Evolutionary conservation across 1,139 yeast genomes (phyloP), one percentile per base, ranked within the genome.

Genomic region (Lodderomyces metapsilosis): DNA sequence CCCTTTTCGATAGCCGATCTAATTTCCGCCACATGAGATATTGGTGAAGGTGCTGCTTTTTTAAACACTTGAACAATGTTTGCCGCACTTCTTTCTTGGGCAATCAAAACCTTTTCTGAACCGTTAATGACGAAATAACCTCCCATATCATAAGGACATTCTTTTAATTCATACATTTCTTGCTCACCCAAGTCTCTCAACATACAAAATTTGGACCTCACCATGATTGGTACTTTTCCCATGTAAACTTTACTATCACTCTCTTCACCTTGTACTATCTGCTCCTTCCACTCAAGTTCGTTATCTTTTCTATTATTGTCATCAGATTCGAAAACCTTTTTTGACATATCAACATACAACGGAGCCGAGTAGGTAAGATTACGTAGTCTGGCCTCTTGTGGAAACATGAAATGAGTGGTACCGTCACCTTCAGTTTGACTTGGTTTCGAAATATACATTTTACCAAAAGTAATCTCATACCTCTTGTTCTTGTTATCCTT

Each of bases 341-440:
- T 92, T 54, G 88, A 82, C 88, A 94, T 92, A 59, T 92, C 98
- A 35, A 94, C 97, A 58, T 92, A 92, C 42, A 94, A 75, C 22
- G 98, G 97, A 25, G 97, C 88, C 4, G 97, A 88, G 62, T 94
- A 94, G 0, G 99, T 94, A 66, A 94, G 76, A 61, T 92, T 92
- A 68, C 99, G 82, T 51, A 92, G 76, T 56, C 99, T 79, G 7
- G 98, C 98, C 64, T 94, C 99, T 66, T 94, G 98, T 9, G 99
- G 98, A 62, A 88, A 88, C 85, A 94, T 83, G 13, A 96, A 95
- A 57, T 89, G 94, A n/a, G 98, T 91, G 24, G 96, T 89, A 71
- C 99, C 99, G 68, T 94, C 99, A 24, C 98, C 96, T 71, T 94
- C 99, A 16, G 98, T 94, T 80, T 92, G 96, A 39, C 96, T 88